Percentiles rank a stretch among this genome's conserved stretches.
Conservation (phyloP, 768 basidiomycete genomes). For the Peribolospora kevripleyi region DNA sequence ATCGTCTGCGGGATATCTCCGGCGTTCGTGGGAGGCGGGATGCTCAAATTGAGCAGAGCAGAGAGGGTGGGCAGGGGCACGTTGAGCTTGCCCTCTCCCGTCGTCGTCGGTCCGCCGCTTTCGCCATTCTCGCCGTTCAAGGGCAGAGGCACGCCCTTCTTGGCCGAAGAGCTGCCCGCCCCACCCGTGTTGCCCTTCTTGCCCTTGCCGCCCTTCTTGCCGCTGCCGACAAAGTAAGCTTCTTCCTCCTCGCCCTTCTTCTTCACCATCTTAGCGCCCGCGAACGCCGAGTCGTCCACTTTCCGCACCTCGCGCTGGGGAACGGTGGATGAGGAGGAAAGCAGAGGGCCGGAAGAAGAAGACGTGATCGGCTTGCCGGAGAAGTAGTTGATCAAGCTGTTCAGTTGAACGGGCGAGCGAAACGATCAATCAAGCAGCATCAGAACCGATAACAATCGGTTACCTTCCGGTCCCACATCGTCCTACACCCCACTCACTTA, state of each 20-base stretch:
- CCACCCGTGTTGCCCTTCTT: conserved; percentile 30
- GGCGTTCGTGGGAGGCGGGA: conserved; percentile 57
- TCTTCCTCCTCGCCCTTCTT: conserved; percentile 82
- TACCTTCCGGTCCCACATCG: no score
- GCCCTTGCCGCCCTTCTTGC: conserved; percentile 38
- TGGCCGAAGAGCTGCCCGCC: conserved; percentile 15
- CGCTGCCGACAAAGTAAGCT: conserved; percentile 44
- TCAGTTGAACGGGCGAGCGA: conserved; percentile 11
- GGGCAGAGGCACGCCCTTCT: conserved; percentile 20
- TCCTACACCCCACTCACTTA: background rate
- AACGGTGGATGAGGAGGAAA: conserved; percentile 31
- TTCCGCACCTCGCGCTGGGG: conserved; percentile 62
- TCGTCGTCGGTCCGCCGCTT: background rate
- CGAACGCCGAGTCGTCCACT: conserved; percentile 41
- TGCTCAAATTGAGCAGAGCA: conserved; percentile 65
- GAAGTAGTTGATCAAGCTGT: conserved; percentile 68
- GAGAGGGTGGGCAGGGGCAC: conserved; percentile 64
- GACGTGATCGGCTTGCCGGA: conserved; percentile 25
- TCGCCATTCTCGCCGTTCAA: conserved; percentile 11
- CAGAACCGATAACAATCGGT: no score
- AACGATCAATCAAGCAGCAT: no score
- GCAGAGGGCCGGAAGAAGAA: conserved; percentile 17
- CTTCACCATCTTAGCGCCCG: conserved; percentile 51
- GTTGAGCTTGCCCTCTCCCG: conserved; percentile 30
- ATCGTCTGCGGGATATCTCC: conserved; percentile 60